Evolutionary conservation across 352 stramenopile genomes (phyloP).

Genomic region (Thraustochytrium sp.): DNA sequence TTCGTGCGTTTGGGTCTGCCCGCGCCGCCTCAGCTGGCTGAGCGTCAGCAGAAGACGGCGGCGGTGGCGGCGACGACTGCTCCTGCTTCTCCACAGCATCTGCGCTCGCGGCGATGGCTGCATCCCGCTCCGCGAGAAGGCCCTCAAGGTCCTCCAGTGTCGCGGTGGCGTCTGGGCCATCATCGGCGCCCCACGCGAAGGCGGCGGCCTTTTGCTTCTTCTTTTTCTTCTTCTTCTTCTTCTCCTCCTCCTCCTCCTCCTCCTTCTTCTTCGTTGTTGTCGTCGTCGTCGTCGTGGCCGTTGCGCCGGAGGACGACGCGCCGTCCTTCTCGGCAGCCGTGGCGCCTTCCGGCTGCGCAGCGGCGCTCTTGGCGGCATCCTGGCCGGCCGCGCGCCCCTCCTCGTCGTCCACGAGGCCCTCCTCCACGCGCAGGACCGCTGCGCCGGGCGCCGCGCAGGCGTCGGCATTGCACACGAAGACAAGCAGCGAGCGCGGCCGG

Average conservation of each 20-base stretch:
- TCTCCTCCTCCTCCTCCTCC: too few species aligned
- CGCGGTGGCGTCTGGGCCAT: neutral
- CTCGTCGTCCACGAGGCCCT: neutral
- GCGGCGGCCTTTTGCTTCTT: neutral
- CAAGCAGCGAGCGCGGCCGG: neutral
- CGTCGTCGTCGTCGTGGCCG: too few species aligned
- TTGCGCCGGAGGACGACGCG: too few species aligned
- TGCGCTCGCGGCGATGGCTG: neutral
- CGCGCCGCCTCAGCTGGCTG: neutral
- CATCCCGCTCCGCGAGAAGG: neutral
- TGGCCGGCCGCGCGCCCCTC: neutral
- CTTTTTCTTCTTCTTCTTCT: neutral
- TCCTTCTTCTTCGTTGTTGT: too few species aligned
- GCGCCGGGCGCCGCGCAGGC: neutral
- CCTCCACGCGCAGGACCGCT: neutral
- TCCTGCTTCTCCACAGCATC: too few species aligned
- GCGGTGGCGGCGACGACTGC: too few species aligned
- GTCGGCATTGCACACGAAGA: slow-evolving; percentile 27
- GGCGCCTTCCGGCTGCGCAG: neutral
- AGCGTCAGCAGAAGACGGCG: neutral
- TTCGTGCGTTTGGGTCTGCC: neutral
- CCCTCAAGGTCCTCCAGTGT: neutral
- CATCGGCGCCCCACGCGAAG: neutral
- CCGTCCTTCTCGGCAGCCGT: too few species aligned
- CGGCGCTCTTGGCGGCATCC: neutral